These are phyloP conservation scores for Brassica balearica DNA, from an alignment of 441 rosid species.

Conservation along the genomic window DNA sequence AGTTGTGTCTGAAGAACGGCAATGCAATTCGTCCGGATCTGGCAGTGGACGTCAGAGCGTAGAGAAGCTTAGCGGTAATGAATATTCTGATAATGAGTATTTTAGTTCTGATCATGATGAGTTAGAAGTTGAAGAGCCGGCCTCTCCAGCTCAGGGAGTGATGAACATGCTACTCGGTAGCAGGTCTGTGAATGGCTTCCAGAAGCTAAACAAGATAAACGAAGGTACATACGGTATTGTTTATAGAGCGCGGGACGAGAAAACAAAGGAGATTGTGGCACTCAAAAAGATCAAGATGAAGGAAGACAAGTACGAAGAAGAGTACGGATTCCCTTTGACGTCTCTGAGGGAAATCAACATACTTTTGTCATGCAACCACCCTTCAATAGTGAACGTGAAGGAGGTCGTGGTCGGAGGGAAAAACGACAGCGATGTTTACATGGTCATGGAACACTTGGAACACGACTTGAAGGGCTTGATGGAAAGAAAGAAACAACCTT, in stretches of 20 bases:
- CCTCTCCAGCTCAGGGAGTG: constrained; percentile 37
- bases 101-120: constrained; percentile 23
- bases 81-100: constrained; percentile 36
- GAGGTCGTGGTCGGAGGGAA: constrained; percentile 67
- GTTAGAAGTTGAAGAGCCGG: constrained; percentile 43
- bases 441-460: constrained; percentile 93
- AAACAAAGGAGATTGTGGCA: constrained; percentile 71
- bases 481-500: constrained; percentile 68
- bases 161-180: constrained; percentile 66
- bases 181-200: constrained; percentile 69
- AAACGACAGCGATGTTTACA: constrained; percentile 58
- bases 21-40: constrained; percentile 42
- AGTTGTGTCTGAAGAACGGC: constrained; percentile 35
- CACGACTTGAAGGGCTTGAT: constrained; percentile 75
- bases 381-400: constrained; percentile 71
- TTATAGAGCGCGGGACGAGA: constrained; percentile 77
- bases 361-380: constrained; percentile 67
- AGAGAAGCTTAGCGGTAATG: constrained; percentile 36
- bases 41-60: constrained; percentile 36
- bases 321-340: constrained; percentile 66
- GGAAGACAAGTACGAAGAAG: constrained; percentile 50
- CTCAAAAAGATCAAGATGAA: constrained; percentile 83
- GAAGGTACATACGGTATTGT: constrained; percentile 92
- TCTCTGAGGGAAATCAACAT: constrained; percentile 85
- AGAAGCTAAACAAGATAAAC: constrained; percentile 70